These are phyloP conservation scores for Coccinonectria pachysandricola DNA, from an alignment of 2,329 filamentous ascomycete species.

Conservation along the genomic window DNA sequence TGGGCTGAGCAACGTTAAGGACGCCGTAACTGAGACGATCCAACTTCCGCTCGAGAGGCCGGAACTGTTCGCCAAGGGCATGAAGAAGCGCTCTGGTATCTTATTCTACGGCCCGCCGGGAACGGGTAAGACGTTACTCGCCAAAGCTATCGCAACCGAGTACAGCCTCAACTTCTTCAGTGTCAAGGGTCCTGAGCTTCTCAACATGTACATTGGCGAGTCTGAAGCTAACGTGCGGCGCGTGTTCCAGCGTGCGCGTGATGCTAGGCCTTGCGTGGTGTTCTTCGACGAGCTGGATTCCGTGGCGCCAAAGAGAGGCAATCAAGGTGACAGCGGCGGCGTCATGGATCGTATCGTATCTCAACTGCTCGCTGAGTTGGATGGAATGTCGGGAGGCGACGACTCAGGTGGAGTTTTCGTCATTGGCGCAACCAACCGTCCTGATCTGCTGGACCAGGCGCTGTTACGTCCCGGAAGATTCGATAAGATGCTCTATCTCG, in stretches of 20 bases:
- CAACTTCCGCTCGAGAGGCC: conserved; percentile 84
- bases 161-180: conserved; percentile 93
- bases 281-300: conserved; percentile 93
- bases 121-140: conserved; percentile 84
- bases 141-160: conserved; percentile 87
- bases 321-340: conserved; percentile 92
- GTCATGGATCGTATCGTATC: conserved; percentile 98
- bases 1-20: conserved; percentile 86
- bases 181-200: conserved; percentile 81
- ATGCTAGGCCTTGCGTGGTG: conserved; percentile 78
- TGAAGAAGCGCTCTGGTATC: conserved; percentile 95
- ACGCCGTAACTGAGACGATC: conserved; percentile 94
- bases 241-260: conserved; percentile 78
- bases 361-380: conserved; percentile 86
- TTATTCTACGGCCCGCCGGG: conserved; percentile 86
- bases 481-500: conserved; percentile 97
- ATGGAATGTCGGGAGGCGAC: conserved; percentile 93
- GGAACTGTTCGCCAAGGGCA: conserved; percentile 90
- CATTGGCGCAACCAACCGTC: conserved; percentile 90
- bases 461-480: conserved; percentile 83
- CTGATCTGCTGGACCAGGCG: conserved; percentile 85
- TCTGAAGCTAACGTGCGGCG: conserved; percentile 85
- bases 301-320: conserved; percentile 90
- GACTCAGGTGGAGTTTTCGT: conserved; percentile 87
- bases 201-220: conserved; percentile 96